Evolutionary conservation across 1,284 basidiomycete genomes (phyloP), one percentile per base, ranked within the genome.

Genomic region (Cryptococcus sp.): DNA sequence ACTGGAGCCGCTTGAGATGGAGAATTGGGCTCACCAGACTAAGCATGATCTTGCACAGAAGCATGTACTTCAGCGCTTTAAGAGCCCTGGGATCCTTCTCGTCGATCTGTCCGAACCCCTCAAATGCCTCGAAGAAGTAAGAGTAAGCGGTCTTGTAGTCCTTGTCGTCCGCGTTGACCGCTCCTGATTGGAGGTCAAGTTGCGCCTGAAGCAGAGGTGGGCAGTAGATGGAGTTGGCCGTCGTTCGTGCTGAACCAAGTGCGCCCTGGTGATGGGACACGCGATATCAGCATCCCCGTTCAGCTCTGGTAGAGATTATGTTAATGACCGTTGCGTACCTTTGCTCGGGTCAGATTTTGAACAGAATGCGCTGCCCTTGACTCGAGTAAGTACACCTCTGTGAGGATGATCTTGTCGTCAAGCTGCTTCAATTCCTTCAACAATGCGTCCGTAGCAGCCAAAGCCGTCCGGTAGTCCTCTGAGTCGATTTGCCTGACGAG

Each of bases 341-440:
- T 98, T n/a, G 94, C 86, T 73, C 97, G 94, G 7, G 92, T 84
- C 55, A 93, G 81, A 78, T 98, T 98, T n/a, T 88, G 88, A 57
- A 93, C 87, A 0, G 91, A 91, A 60, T 93, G 86, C 70, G 94
- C 92, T 3, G 95, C 92, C 51, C 91, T 82, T 58, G 89, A 91
- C 79, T 99, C 95, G 30, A 98, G 84, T 8, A 98, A 83, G 71
- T 96, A 93, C 0, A 98, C 94, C 76, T 99, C 95, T 2, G 94
- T 97, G 22, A 99, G 83, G 66, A 98, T 91, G 85, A 96, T 90
- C 83, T 98, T 99, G 82, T 98, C 95, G 76, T 99, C 95, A 22
- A 99, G 82, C 47, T 88, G 86, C 79, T 92, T 93, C 47, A 99
- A 85, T 77, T 98, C 95, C 8, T 88, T 88, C 27, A 98, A 84